These are phyloP conservation scores for Penicillium cinerascens DNA, from an alignment of 495 filamentous ascomycete species.

Conservation along the genomic window DNA sequence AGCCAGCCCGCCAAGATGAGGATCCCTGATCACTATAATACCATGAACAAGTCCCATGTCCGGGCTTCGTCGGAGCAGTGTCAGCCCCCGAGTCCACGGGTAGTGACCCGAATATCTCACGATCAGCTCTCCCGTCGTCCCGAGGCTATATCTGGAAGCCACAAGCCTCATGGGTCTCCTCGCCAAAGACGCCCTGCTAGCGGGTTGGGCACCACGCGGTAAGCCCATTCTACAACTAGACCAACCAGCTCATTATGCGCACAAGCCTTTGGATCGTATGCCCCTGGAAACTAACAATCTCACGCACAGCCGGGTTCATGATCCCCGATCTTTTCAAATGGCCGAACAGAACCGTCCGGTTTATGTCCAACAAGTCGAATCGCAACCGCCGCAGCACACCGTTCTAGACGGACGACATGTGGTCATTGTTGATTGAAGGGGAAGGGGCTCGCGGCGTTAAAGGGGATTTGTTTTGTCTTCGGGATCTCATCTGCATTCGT, in stretches of 20 bases:
- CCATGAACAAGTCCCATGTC: constrained; percentile 12
- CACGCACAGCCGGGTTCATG: constrained; percentile 16
- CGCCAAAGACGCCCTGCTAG: constrained; percentile 20
- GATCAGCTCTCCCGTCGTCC: constrained; percentile 7
- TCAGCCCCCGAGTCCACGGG: constrained; percentile 12
- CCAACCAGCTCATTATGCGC: background rate
- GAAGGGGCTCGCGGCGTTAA: background rate
- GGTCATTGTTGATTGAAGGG: constrained; percentile 35
- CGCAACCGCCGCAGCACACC: constrained; percentile 16
- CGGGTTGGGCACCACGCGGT: constrained; percentile 18
- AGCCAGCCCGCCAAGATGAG: constrained; percentile 14
- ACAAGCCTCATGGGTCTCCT: constrained; percentile 6
- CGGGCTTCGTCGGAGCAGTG: constrained; percentile 9
- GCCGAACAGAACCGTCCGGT: constrained; percentile 25
- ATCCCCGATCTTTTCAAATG: constrained; percentile 20
- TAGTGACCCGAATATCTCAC: constrained; percentile 6
- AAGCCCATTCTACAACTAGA: constrained; percentile 11
- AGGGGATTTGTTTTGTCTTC: background rate
- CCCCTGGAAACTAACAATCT: constrained; percentile 3
- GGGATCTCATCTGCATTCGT: constrained; percentile 3
- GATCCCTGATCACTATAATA: constrained; percentile 12
- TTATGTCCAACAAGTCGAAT: constrained; percentile 26
- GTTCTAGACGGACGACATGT: constrained; percentile 24
- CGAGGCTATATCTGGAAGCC: constrained; percentile 7
- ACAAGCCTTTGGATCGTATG: background rate